Evolutionary conservation across 352 stramenopile species (phyloP), one percentile per base, ranked within the genome.

Genomic region (Phytophthora pluvialis): DNA sequence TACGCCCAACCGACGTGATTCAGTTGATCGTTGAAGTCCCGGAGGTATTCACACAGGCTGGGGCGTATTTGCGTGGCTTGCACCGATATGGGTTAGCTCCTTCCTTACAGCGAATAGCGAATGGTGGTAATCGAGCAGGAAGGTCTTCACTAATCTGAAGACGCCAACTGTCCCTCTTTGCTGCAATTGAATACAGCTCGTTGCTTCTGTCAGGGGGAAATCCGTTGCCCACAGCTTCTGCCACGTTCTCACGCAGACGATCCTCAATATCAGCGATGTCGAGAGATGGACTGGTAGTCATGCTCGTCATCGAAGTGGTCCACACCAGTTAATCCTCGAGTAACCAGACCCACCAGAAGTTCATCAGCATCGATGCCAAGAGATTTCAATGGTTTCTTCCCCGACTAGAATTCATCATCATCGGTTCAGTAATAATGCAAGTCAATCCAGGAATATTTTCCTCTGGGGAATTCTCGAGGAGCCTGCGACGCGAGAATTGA

Each of bases 321-420:
- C 13, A 52, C 12, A 29, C 52, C 42, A 45, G 18, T 7, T 2
- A 35, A 5, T 12, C 42, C 53, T 16, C 13, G 50, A 48, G 33
- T 48, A 18, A 28, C 50, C n/a, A 44, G 25, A 15, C 31, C 53
- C 15, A 13, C 29, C 13, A 62, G 11, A 12, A 32, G 32, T 16
- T 49, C 43, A 26, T 61, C 53, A 6, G 53, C 42, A 38, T 61
- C 31, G 26, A 61, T 54, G 1, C 33, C 31, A 16, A 62, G 43
- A 10, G 21, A 26, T 28, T 62, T 53, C 16, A 62, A 10, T 5
- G 52, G 42, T 13, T 31, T 5, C 28, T 32, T 31, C 4, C 52
- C 52, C 9, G 35, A 16, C 15, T 51, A 15, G 35, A 60, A 51
- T 8, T 44, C 40, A 10, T 36, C 52, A 16, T 51, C 52, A 40